Evolutionary conservation across 345 rosid species (phyloP), one percentile per base, ranked within the genome.

Genomic region (Carallia pectinifolia): DNA sequence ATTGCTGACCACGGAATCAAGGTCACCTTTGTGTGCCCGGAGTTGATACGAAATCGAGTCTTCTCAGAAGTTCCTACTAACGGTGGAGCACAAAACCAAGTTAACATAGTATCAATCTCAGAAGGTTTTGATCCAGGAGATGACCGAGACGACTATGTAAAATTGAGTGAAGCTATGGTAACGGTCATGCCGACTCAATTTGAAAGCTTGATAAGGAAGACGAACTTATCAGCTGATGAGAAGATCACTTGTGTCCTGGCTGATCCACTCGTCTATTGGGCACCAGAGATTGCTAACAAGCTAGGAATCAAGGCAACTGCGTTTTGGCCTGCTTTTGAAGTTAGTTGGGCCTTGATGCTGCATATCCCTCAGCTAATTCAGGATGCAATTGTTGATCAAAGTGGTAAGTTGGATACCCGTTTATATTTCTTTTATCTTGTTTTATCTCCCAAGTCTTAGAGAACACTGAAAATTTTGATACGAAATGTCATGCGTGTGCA

Each of bases 181-280:
- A 54, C 12, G 58, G 58, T 10, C 58, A 6, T 54, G 30, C 58
- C 58, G 6, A 1, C 2, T 0, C 19, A 6, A n/a, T 27, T 54
- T 0, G 13, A 54, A n/a, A 54, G 36, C 19, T 19, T 67, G 12
- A 65, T 72, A 27, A 61, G 53, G 50, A 15, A 47, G 12, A 37
- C 52, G 18, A 64, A 64, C 6, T 7, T n/a, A 56, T 29, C 7
- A 8, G 71, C 68, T 1, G 61, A 44, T 1, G 81, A 77, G 54
- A 36, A 53, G 48, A 75, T 81, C 71, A 58, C 63, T 4, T 84
- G 83, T 61, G 61, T 81, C 4, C 3, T 81, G 15, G 65, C 73
- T 58, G 82, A 84, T 72, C 17, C 3, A 37, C 17, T 34, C 1
- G n/a, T 70, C n/a, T 61, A 75, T n/a, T 79, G 80, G 85, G 80